Conservation (phyloP, 192 early-diverging fungal species). For the Coemansia guatemalensis region DNA sequence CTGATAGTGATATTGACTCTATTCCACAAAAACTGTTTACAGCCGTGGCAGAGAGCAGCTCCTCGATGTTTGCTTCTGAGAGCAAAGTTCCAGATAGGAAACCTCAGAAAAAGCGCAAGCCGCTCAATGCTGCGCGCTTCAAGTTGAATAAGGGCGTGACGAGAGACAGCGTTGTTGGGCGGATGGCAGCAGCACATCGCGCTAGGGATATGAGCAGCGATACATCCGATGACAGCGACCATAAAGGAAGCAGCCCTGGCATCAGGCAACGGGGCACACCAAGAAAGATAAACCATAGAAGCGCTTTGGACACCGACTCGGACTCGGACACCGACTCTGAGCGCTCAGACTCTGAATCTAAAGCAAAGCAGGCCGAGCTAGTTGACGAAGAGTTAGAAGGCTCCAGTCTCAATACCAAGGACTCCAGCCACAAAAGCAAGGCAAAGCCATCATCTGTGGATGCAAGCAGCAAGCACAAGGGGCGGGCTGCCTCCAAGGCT, state of each 20-base stretch:
- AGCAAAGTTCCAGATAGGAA: not conserved
- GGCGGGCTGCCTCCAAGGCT: slow-evolving; percentile 35
- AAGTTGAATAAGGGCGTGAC: slow-evolving; percentile 5
- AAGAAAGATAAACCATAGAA: not conserved
- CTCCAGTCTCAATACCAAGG: not conserved
- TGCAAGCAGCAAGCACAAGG: not conserved
- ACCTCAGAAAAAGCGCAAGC: not conserved
- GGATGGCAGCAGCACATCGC: slow-evolving; percentile 18
- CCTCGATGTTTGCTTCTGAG: not conserved
- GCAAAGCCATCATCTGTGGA: not conserved
- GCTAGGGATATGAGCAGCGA: slow-evolving; percentile 6
- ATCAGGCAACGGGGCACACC: not conserved
- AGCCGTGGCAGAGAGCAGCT: not conserved
- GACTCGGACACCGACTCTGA: not conserved
- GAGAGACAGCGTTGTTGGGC: slow-evolving; percentile 22
- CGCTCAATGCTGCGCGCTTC: slow-evolving; percentile 12
- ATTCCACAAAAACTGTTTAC: not conserved
- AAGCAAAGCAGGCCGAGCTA: not conserved
- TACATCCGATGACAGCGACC: slow-evolving; percentile 15
- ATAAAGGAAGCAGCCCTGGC: not conserved
- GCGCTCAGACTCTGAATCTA: not conserved
- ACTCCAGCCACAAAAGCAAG: not conserved
- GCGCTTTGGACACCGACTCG: not conserved
- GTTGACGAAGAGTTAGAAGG: not conserved
- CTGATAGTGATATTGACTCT: not conserved